Percentiles rank a stretch among this genome's conserved stretches.
These are phyloP conservation scores for Tulasnella sp. DNA, from an alignment of 768 basidiomycete genomes.

Conservation along the genomic window DNA sequence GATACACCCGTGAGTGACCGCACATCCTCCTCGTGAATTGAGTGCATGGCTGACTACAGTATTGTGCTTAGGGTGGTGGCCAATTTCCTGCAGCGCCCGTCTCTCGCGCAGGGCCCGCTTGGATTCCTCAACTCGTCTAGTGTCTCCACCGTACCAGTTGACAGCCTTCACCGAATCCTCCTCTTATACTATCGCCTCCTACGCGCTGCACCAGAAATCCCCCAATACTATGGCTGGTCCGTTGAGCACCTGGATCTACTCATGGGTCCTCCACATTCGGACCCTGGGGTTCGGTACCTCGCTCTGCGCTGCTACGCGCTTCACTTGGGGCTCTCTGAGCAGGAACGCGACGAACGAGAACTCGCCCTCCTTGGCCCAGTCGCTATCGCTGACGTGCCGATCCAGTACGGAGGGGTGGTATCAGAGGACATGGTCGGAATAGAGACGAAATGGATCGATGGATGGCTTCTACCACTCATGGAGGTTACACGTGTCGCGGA, in stretches of 20 bases:
- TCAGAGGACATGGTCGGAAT: constrained; percentile 37
- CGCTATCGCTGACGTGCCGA: constrained; percentile 48
- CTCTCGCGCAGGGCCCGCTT: constrained; percentile 45
- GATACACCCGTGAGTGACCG: constrained; percentile 27
- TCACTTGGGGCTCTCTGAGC: constrained; percentile 70
- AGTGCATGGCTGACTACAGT: constrained; percentile 14
- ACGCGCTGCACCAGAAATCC: constrained; percentile 59
- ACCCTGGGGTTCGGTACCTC: constrained; percentile 53
- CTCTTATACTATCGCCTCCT: constrained; percentile 77
- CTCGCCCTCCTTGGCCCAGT: constrained; percentile 47
- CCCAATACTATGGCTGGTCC: constrained; percentile 52
- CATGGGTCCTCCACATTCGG: constrained; percentile 41
- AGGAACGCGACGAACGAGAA: constrained; percentile 58
- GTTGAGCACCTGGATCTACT: constrained; percentile 34
- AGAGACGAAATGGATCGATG: constrained; percentile 41
- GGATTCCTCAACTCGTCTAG: constrained; percentile 29
- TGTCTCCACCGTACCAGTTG: constrained; percentile 29
- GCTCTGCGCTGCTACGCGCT: constrained; percentile 70
- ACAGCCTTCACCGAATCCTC: constrained; percentile 55
- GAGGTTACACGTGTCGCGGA: constrained; percentile 54
- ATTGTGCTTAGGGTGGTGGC: constrained; percentile 43
- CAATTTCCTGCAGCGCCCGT: constrained; percentile 36
- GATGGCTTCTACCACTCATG: constrained; percentile 69
- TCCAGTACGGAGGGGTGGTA: constrained; percentile 40
- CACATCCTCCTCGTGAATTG: background rate